Evolutionary conservation across 164 flowering plant genomes (phyloP).

Genomic region (Nelumbo lutea): DNA sequence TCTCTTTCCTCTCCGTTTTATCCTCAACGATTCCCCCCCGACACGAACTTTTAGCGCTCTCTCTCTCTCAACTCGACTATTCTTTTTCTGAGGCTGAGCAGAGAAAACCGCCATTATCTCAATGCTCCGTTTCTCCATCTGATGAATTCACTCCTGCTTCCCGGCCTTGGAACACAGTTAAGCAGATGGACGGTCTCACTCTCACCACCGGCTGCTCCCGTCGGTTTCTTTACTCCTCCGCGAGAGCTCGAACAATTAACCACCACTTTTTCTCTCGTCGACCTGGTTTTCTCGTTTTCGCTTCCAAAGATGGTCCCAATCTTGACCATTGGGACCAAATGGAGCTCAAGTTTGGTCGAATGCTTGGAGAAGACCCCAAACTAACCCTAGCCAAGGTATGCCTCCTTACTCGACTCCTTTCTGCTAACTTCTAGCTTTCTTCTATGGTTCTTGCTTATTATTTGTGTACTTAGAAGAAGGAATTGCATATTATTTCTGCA

Average conservation of each 20-base stretch:
- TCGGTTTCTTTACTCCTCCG: slow-evolving; percentile 2
- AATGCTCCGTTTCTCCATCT: neutral
- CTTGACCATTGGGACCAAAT: slow-evolving; percentile 68
- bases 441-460: neutral
- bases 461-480: neutral
- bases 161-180: neutral
- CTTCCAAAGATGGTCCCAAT: slow-evolving; percentile 46
- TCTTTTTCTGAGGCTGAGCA: neutral
- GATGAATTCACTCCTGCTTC: slow-evolving; percentile 7
- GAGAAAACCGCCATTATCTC: neutral
- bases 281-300: slow-evolving; percentile 25
- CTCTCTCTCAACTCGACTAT: no score
- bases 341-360: slow-evolving; percentile 88
- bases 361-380: slow-evolving; percentile 94
- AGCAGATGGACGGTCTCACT: slow-evolving; percentile 37
- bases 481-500: slow-evolving; percentile 22
- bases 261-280: slow-evolving; percentile 10
- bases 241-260: slow-evolving; percentile 3
- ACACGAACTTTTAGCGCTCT: no score
- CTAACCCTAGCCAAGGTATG: slow-evolving; percentile 85
- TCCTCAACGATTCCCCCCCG: no score
- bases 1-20: no score
- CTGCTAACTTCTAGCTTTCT: neutral
- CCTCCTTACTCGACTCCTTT: neutral
- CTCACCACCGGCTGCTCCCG: slow-evolving; percentile 18